Percentiles rank a stretch among this genome's conserved stretches.
Evolutionary conservation across 2,329 filamentous ascomycete genomes (phyloP).

Genomic region (Chaetomiaceae sp.): DNA sequence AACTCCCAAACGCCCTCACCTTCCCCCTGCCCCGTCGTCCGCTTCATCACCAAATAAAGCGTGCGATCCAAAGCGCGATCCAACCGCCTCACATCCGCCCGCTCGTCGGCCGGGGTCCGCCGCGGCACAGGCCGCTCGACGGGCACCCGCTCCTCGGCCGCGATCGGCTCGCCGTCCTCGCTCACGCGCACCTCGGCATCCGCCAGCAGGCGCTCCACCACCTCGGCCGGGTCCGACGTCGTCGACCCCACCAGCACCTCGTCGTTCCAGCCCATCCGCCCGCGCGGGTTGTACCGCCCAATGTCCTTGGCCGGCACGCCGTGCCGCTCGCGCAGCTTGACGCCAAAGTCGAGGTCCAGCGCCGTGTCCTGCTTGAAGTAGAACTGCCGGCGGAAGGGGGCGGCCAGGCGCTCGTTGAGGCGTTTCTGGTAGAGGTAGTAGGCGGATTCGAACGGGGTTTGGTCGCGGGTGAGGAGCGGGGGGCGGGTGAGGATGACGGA

Average conservation of each 20-base stretch:
- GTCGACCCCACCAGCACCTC: slow-evolving; percentile 74
- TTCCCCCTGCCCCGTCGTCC: slow-evolving; percentile 56
- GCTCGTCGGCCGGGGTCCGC: slow-evolving; percentile 71
- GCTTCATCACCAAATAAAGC: slow-evolving; percentile 83
- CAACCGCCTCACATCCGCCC: slow-evolving; percentile 70
- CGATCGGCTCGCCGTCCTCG: slow-evolving; percentile 57
- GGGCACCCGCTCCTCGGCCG: slow-evolving; percentile 56
- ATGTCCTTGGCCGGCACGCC: slow-evolving; percentile 78
- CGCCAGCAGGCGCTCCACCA: slow-evolving; percentile 65
- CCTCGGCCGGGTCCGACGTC: slow-evolving; percentile 58
- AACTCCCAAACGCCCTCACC: slow-evolving; percentile 71
- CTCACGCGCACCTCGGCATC: slow-evolving; percentile 66
- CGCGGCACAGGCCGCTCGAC: slow-evolving; percentile 68
- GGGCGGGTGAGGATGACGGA: slow-evolving; percentile 84
- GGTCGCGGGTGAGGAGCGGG: slow-evolving; percentile 77
- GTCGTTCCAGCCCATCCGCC: slow-evolving; percentile 78
- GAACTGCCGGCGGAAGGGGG: slow-evolving; percentile 85
- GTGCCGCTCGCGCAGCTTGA: slow-evolving; percentile 70
- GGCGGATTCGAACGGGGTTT: slow-evolving; percentile 83
- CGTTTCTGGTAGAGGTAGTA: slow-evolving; percentile 98
- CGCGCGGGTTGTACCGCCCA: slow-evolving; percentile 63
- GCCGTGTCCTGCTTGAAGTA: slow-evolving; percentile 93
- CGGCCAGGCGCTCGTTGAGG: slow-evolving; percentile 83
- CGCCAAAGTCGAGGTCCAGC: slow-evolving; percentile 80
- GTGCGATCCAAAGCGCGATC: slow-evolving; percentile 76